A percentile compares a stretch with the other conserved stretches of the same genome.
These are phyloP conservation scores for Exophiala calicioides DNA, from an alignment of 2,329 filamentous ascomycete species.

Conservation along the genomic window DNA sequence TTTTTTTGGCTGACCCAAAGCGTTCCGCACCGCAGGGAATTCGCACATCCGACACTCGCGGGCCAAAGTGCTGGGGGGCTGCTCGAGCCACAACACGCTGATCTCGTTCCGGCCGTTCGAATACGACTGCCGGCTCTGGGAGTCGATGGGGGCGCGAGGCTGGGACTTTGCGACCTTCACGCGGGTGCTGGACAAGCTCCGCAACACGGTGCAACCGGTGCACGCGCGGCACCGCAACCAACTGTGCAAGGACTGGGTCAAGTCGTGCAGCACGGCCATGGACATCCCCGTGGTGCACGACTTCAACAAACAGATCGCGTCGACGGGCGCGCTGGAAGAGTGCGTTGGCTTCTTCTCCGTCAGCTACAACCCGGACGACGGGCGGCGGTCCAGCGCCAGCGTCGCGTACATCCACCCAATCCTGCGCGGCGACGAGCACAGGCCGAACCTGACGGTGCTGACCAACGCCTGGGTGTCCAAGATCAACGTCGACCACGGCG, in stretches of 20 bases:
- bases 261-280: constrained; percentile 75
- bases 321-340: constrained; percentile 69
- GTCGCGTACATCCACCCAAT: constrained; percentile 94
- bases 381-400: constrained; percentile 78
- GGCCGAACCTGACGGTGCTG: constrained; percentile 80
- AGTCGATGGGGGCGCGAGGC: constrained; percentile 75
- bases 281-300: constrained; percentile 78
- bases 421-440: constrained; percentile 76
- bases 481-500: constrained; percentile 62
- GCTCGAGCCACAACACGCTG: constrained; percentile 90
- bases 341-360: constrained; percentile 90
- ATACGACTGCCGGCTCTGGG: constrained; percentile 84
- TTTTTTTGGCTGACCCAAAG: not conserved
- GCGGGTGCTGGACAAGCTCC: constrained; percentile 76
- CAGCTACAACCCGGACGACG: constrained; percentile 86
- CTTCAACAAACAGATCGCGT: constrained; percentile 81
- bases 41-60: constrained; percentile 89
- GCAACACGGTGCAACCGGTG: constrained; percentile 87
- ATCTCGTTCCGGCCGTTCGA: constrained; percentile 91
- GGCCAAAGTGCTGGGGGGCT: constrained; percentile 88
- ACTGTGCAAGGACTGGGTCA: constrained; percentile 86
- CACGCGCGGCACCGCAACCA: constrained; percentile 84
- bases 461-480: constrained; percentile 87
- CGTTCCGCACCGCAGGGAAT: constrained; percentile 61
- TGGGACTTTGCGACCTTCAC: constrained; percentile 87